Evolutionary conservation across 106 monocot genomes (phyloP).

Genomic region (Dioscorea zingiberensis): DNA sequence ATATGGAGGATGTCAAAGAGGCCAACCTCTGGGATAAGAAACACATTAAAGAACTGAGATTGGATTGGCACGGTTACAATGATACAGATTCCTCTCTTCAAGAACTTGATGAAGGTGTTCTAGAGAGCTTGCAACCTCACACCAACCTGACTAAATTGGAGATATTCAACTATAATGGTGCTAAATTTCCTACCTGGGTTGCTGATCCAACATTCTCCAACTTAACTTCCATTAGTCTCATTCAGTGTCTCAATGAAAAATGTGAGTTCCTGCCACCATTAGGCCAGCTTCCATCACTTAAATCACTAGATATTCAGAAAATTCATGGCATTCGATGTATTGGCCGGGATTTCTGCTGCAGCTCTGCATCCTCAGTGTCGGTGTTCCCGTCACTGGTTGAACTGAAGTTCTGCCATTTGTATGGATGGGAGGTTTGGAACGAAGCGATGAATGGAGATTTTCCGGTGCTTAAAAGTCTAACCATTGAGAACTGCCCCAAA

Average conservation of each 20-base stretch:
- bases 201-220: neutral
- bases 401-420: neutral
- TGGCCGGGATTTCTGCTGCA: neutral
- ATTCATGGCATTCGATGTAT: neutral
- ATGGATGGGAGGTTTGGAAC: neutral
- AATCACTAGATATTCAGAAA: neutral
- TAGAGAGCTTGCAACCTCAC: neutral
- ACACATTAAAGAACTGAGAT: neutral
- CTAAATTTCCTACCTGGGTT: neutral
- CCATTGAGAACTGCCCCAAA: neutral
- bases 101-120: neutral
- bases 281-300: neutral
- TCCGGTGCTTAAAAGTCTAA: neutral
- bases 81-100: neutral
- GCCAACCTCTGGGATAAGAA: neutral
- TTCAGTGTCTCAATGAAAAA: neutral
- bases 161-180: neutral
- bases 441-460: constrained; percentile 1
- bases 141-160: neutral
- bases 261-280: neutral
- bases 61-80: neutral
- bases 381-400: neutral
- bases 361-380: no score
- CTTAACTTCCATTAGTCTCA: neutral
- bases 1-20: neutral